Evolutionary conservation across 768 basidiomycete genomes (phyloP), one percentile per base, ranked within the genome.

Genomic region (Suillus variegatus): DNA sequence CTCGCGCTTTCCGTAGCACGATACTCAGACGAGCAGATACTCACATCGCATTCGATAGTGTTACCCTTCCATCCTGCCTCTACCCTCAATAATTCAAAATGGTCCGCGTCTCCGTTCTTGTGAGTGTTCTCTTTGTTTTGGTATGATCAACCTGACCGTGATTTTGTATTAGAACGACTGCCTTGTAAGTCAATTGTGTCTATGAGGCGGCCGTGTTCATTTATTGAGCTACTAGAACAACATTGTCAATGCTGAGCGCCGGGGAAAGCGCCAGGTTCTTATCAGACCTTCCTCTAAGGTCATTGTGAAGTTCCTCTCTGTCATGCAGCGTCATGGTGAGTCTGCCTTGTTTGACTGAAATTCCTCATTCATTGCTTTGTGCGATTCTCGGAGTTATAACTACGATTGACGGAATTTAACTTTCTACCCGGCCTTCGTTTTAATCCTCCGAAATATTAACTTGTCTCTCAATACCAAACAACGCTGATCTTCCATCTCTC

Each of bases 171-270:
- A 75, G 68, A 87, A 93, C 84, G 86, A 86, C 86, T 92, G 82
- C 75, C 77, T 83, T 64, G 83, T 81, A 71, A 75, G 79, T 75
- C 64, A 25, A 32, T 35, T 5, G 32, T 44, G 28, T 43, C 40
- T 60, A 32, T 13, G 25, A 36, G 10, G 18, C 28, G n/a, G 35
- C 36, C 25, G 7, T 32, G 4, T 60, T 38, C 14, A 22, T 56
- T 51, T 35, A 32, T 51, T 68, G n/a, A 52, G 18, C 63, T 60
- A 44, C 1, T 77, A 91, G 88, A 98, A 97, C 89, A 97, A 93
- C 88, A 97, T 98, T 71, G 94, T 97, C 89, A 99, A 99, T 72
- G 97, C 97, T 76, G 97, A 99, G 85, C 94, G 95, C 78, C 93
- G 95, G 76, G 97, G 97, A 75, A 99, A 99, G 86, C 94, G 97